Conservation (phyloP, 345 rosid species). For the Camelina sativa region DNA sequence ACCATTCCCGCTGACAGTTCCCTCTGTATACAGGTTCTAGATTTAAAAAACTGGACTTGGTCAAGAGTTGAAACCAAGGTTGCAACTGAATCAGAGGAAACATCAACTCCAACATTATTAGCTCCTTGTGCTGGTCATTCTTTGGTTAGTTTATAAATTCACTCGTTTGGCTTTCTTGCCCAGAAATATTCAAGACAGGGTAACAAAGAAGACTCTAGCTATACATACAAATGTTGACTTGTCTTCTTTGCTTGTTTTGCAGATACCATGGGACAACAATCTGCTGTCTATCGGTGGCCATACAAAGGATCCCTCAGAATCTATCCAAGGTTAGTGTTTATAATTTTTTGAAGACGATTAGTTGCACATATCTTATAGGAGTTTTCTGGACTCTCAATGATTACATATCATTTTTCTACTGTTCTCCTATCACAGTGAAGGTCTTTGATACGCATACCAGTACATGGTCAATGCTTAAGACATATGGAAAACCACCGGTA, state of each 20-base stretch:
- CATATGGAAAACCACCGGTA: constrained; percentile 98
- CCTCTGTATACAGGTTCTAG: constrained; percentile 69
- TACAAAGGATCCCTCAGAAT: constrained; percentile 88
- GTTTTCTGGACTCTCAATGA: constrained; percentile 18
- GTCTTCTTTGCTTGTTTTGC: constrained; percentile 39
- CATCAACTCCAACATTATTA: constrained; percentile 52
- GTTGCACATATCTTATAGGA: constrained; percentile 10
- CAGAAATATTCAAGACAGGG: constrained; percentile 35
- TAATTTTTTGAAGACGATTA: constrained; percentile 10
- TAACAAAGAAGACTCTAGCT: constrained; percentile 31
- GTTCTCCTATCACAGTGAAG: constrained; percentile 67
- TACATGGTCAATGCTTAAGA: constrained; percentile 88
- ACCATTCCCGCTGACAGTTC: constrained; percentile 4
- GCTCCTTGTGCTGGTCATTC: constrained; percentile 98
- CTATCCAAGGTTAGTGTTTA: constrained; percentile 67
- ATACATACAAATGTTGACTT: constrained; percentile 23
- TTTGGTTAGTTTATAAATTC: constrained; percentile 63
- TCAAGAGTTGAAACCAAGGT: constrained; percentile 79
- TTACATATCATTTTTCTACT: constrained; percentile 28
- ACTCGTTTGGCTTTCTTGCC: constrained; percentile 20
- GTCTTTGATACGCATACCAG: constrained; percentile 74
- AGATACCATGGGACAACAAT: constrained; percentile 94
- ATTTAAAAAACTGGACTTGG: constrained; percentile 97
- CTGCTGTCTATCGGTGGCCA: constrained; percentile 95
- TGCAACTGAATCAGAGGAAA: constrained; percentile 60